These are phyloP conservation scores for Metschnikowia anglica DNA, from an alignment of 805 yeast genomes.

Conservation along the genomic window DNA sequence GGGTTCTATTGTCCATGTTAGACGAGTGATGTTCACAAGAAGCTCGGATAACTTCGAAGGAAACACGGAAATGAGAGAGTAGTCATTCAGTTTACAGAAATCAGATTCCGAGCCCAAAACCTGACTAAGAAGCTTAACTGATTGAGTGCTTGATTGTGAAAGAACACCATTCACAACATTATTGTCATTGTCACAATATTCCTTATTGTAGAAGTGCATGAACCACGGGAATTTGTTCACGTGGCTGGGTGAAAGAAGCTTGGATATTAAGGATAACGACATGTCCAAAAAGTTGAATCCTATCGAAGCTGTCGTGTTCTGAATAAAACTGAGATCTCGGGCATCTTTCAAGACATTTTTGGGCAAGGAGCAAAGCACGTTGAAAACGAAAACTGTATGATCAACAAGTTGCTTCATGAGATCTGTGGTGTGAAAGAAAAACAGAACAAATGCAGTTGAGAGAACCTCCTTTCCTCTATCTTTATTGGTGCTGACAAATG, in stretches of 20 bases:
- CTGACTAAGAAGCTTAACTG: conserved; percentile 5
- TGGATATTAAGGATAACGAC: conserved; percentile 3
- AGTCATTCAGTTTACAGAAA: conserved; percentile 6
- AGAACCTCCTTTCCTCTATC: conserved; percentile 26
- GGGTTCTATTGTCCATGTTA: conserved; percentile 12
- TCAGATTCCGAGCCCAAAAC: conserved; percentile 15
- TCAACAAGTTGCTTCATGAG: conserved; percentile 5
- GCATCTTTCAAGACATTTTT: not conserved
- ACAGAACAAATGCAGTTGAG: conserved; percentile 43
- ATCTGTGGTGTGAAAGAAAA: conserved; percentile 44
- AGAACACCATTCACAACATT: conserved; percentile 11
- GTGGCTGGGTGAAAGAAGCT: conserved; percentile 5
- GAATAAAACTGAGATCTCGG: conserved; percentile 3
- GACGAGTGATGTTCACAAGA: conserved; percentile 11
- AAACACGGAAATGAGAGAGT: conserved; percentile 10
- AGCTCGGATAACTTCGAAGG: conserved; percentile 8
- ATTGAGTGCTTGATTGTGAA: conserved; percentile 7
- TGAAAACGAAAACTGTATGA: conserved; percentile 5
- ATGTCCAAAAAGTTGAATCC: conserved; percentile 4
- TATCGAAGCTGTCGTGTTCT: conserved; percentile 9
- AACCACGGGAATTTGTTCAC: conserved; percentile 10
- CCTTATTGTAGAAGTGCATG: conserved; percentile 12
- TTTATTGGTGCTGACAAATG: conserved; percentile 26
- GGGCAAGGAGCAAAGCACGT: conserved; percentile 4
- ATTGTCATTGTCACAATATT: conserved; percentile 16